Evolutionary conservation across 2,329 filamentous ascomycete species (phyloP).

Genomic region (Pseudopyrenochaeta lycopersici): DNA sequence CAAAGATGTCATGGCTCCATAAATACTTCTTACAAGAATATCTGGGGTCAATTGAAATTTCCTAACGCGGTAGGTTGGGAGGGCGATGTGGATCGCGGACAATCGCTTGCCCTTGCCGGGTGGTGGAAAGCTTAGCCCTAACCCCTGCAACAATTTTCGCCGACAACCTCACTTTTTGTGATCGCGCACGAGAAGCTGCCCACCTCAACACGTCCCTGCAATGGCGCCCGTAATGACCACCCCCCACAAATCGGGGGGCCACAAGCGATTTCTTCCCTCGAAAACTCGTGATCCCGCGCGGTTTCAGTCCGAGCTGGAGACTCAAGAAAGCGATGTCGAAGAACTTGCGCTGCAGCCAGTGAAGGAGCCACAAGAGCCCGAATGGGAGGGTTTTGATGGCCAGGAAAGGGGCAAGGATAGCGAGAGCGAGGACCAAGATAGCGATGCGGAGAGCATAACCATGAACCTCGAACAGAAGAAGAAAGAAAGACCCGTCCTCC

Average conservation of each 20-base stretch:
- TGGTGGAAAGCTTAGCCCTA: constrained; percentile 21
- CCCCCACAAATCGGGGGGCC: constrained; percentile 29
- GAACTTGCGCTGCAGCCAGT: constrained; percentile 30
- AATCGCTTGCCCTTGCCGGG: constrained; percentile 23
- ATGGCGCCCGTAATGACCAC: constrained; percentile 41
- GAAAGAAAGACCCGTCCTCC: constrained; percentile 45
- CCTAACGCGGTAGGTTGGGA: constrained; percentile 10
- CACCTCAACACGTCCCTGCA: constrained; percentile 18
- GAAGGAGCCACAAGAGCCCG: constrained; percentile 24
- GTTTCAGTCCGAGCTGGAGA: constrained; percentile 26
- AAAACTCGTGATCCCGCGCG: constrained; percentile 16
- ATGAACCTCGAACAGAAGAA: constrained; percentile 30
- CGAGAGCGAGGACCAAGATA: constrained; percentile 14
- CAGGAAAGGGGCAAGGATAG: constrained; percentile 13
- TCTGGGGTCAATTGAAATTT: neutral
- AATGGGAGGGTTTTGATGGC: constrained; percentile 38
- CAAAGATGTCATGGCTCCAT: no score
- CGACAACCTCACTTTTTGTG: constrained; percentile 35
- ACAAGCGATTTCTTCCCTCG: constrained; percentile 30
- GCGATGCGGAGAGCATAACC: constrained; percentile 30
- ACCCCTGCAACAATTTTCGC: constrained; percentile 48
- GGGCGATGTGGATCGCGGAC: constrained; percentile 21
- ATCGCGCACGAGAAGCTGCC: constrained; percentile 17
- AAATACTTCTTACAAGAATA: neutral
- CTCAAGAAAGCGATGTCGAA: constrained; percentile 33